phyloP scores from a whole-genome alignment of 768 basidiomycete genomes.

The Hericium alpestre region DNA sequence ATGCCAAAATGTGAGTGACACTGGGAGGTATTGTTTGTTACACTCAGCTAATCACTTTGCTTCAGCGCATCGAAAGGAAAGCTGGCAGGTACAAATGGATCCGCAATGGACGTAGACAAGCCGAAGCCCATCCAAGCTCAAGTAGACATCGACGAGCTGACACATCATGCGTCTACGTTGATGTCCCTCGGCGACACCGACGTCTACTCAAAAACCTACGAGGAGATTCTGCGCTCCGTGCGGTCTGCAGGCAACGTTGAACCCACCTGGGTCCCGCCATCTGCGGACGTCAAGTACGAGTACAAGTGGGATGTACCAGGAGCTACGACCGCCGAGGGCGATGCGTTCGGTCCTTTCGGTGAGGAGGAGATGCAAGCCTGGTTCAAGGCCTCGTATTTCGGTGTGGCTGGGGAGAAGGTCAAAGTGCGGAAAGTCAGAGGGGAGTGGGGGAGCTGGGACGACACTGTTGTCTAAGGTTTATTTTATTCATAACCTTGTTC shows the following conservation, averaged over 20 bases:
- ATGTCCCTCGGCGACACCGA: conserved; percentile 82
- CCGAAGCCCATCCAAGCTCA: conserved; percentile 18
- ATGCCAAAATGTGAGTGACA: conserved; percentile 13
- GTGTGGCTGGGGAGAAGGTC: conserved; percentile 65
- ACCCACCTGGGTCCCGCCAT: conserved; percentile 62
- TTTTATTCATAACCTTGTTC: no score
- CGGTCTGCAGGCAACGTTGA: conserved; percentile 63
- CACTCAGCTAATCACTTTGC: neutral
- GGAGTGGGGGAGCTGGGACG: conserved; percentile 69
- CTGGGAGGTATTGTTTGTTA: neutral
- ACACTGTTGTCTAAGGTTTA: conserved; percentile 15
- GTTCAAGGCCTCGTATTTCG: conserved; percentile 78
- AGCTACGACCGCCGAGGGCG: conserved; percentile 31
- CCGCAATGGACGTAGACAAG: conserved; percentile 45
- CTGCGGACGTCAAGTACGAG: conserved; percentile 67
- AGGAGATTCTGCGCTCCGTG: conserved; percentile 70
- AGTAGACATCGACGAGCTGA: conserved; percentile 65
- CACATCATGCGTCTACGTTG: conserved; percentile 78
- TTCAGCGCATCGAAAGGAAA: conserved; percentile 12
- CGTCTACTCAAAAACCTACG: conserved; percentile 78
- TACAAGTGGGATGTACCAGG: conserved; percentile 67
- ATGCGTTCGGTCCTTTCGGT: conserved; percentile 69
- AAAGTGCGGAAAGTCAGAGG: conserved; percentile 55
- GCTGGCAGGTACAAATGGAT: conserved; percentile 18
- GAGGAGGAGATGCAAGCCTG: conserved; percentile 75